A percentile compares a stretch with the other conserved stretches of the same genome.
Conservation (phyloP, 164 flowering plant genomes). For the Amborella trichopoda region DNA sequence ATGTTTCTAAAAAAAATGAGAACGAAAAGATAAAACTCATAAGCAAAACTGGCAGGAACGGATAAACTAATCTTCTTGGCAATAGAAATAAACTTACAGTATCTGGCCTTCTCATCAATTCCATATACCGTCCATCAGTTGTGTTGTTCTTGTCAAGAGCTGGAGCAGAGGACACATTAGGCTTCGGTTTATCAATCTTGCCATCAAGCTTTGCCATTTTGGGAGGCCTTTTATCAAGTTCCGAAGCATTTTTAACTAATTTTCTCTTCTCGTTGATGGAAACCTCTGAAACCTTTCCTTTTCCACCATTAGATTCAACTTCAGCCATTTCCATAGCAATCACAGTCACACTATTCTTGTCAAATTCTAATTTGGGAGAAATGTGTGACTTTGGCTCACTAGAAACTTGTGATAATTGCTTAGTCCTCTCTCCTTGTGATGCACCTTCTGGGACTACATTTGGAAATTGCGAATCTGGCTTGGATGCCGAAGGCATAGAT, state of each 20-base stretch:
- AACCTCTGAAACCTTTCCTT: slow-evolving; percentile 5
- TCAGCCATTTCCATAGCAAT: not conserved
- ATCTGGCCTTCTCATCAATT: slow-evolving; percentile 37
- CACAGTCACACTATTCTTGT: slow-evolving; percentile 8
- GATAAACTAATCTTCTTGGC: too few species aligned
- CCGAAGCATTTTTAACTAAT: not conserved
- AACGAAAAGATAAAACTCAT: too few species aligned
- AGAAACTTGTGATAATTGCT: slow-evolving; percentile 10
- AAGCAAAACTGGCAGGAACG: too few species aligned
- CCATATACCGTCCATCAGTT: slow-evolving; percentile 13
- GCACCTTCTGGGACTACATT: too few species aligned
- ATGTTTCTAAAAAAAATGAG: too few species aligned
- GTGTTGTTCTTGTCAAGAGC: slow-evolving; percentile 7
- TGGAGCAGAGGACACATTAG: slow-evolving; percentile 7
- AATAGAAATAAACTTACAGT: slow-evolving; percentile 32
- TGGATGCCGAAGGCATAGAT: not conserved
- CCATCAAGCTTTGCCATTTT: not conserved
- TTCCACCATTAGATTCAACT: slow-evolving; percentile 6
- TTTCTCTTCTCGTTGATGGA: not conserved
- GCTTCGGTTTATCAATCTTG: slow-evolving; percentile 11
- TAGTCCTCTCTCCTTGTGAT: too few species aligned
- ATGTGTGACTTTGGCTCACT: slow-evolving; percentile 4
- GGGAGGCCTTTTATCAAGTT: not conserved
- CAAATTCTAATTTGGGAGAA: slow-evolving; percentile 2
- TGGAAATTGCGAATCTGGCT: not conserved